Evolutionary conservation across 1,284 basidiomycete genomes (phyloP), one percentile per base, ranked within the genome.

Genomic region (Cryptococcus sp.): DNA sequence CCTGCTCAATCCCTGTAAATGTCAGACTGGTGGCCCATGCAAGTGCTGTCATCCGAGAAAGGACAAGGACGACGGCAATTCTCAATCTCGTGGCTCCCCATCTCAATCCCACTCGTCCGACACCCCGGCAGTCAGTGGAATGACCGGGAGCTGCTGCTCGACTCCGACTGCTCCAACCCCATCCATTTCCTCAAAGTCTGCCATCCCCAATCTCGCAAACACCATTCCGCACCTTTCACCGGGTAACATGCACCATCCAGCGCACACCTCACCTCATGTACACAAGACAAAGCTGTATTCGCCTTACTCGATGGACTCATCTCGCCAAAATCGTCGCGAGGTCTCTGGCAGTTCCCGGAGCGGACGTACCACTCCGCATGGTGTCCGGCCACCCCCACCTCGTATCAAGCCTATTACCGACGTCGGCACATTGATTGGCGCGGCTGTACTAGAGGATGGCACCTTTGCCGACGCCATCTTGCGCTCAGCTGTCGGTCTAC

Each of bases 41-140:
- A 75, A 73, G 55, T 91, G 89, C 70, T 87, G 84, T 63, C 81
- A 81, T 10, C 78, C 80, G 16, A 74, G 71, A 52, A 62, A 56
- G 47, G 51, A 29, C 26, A 38, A 49, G 41, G 25, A 38, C 10
- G 43, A n/a, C 45, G 43, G 53, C 22, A 20, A 52, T 29, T 39
- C 40, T 19, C 46, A 29, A 19, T 22, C 34, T 22, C 26, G 29
- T 7, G 7, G 37, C 26, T 39, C 37, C 49, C 7, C 34, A 17
- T 34, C 22, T 23, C 44, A 34, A 8, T 15, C 17, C 54, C 20
- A 39, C 20, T 47, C 41, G 20, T n/a, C 15, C 13, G 44, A 8
- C 11, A 46, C 22, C 15, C 40, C 37, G 19, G 46, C 29, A 22
- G 51, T 39, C 17, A 46, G 40, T 2, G 22, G 53, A 10, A 19